Conservation (phyloP, 1,284 basidiomycete species). For the Inonotus obliquus region DNA sequence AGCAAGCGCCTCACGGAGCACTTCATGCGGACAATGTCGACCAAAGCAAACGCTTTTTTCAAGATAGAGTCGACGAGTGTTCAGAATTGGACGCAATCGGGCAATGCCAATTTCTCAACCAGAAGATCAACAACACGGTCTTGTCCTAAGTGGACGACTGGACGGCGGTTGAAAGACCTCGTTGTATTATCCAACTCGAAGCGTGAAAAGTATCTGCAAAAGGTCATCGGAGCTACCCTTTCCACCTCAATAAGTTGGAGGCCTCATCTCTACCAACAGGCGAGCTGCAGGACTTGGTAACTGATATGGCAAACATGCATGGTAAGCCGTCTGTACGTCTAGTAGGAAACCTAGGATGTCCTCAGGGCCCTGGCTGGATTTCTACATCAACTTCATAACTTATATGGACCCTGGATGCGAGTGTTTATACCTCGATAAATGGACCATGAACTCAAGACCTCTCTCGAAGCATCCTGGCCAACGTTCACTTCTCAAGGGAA, state of each 20-base stretch:
- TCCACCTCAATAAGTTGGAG: not conserved
- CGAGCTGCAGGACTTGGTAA: no score
- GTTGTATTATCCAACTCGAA: not conserved
- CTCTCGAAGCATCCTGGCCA: slow-evolving; percentile 40
- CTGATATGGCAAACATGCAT: slow-evolving; percentile 44
- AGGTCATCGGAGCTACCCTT: slow-evolving; percentile 21
- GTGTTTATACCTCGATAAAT: no score
- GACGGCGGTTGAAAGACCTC: not conserved
- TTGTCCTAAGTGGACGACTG: slow-evolving; percentile 1
- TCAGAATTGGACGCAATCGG: slow-evolving; percentile 8
- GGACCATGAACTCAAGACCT: not conserved
- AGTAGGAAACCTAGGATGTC: slow-evolving; percentile 43
- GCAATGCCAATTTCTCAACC: slow-evolving; percentile 1
- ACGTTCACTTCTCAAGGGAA: slow-evolving; percentile 32
- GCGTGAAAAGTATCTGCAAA: not conserved
- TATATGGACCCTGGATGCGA: slow-evolving; percentile 38
- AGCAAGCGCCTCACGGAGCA: not conserved
- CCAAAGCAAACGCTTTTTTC: not conserved
- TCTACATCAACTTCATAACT: slow-evolving; percentile 42
- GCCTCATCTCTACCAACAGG: not conserved
- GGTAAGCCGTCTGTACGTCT: slow-evolving; percentile 48
- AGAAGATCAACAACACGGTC: not conserved
- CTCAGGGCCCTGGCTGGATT: slow-evolving; percentile 33
- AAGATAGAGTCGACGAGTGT: slow-evolving; percentile 3
- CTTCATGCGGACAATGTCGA: not conserved